Percentiles rank a stretch among this genome's conserved stretches.
These are phyloP conservation scores for Coniochaeta prunicola DNA, from an alignment of 2,329 filamentous ascomycete species.

Conservation along the genomic window DNA sequence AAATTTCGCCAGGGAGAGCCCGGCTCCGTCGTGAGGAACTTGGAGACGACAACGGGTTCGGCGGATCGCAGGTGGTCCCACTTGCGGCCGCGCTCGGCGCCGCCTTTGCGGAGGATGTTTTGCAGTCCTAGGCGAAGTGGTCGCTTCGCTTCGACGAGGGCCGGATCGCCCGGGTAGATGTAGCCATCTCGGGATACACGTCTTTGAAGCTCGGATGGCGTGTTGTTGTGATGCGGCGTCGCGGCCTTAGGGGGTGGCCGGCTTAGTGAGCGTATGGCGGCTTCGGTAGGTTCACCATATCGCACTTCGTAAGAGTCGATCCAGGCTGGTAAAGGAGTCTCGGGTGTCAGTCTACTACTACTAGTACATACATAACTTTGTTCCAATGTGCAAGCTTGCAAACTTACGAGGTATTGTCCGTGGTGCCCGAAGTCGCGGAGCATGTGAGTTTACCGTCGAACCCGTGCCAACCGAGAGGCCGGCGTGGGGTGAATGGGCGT, in stretches of 20 bases:
- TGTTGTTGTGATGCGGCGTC: slow-evolving; percentile 33
- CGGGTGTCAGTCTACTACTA: slow-evolving; percentile 1
- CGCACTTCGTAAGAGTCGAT: slow-evolving; percentile 39
- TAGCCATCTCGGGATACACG: slow-evolving; percentile 43
- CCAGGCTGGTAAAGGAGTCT: slow-evolving; percentile 34
- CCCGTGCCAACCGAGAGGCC: slow-evolving; percentile 5
- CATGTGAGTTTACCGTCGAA: slow-evolving; percentile 8
- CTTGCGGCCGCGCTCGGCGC: slow-evolving; percentile 40
- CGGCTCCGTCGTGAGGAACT: slow-evolving; percentile 32
- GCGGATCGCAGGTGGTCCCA: slow-evolving; percentile 54
- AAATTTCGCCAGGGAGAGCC: slow-evolving; percentile 45
- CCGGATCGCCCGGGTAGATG: slow-evolving; percentile 28
- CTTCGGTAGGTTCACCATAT: slow-evolving; percentile 27
- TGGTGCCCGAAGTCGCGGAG: slow-evolving; percentile 16
- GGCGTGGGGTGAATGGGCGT: slow-evolving; percentile 5
- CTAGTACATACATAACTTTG: neutral
- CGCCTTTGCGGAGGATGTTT: slow-evolving; percentile 40
- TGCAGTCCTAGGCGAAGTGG: slow-evolving; percentile 31
- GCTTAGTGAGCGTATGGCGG: slow-evolving; percentile 30
- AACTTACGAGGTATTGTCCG: slow-evolving; percentile 22
- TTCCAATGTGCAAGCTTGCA: no score
- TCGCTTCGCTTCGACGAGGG: slow-evolving; percentile 16
- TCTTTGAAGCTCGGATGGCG: slow-evolving; percentile 28
- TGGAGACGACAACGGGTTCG: slow-evolving; percentile 51
- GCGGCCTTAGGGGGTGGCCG: slow-evolving; percentile 29